Conservation (phyloP, 2,329 filamentous ascomycete genomes). For the Cryphonectria carpinicola region DNA sequence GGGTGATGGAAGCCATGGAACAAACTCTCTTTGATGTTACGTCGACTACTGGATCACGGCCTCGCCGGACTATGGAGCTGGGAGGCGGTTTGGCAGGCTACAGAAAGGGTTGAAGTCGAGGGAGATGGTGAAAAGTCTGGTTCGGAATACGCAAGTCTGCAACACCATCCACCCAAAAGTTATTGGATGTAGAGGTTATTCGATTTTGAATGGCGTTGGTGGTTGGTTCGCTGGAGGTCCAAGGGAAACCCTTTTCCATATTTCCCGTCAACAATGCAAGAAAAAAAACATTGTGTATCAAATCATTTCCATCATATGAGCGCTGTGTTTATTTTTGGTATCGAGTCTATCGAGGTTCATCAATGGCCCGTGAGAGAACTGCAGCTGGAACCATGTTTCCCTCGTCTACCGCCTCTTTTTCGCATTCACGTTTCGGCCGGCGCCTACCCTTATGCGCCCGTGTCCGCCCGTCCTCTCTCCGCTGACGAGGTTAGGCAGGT, state of each 20-base stretch:
- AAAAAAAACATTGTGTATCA: background rate
- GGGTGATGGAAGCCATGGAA: background rate
- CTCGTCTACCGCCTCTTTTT: constrained; percentile 59
- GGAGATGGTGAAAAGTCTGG: background rate
- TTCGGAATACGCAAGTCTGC: background rate
- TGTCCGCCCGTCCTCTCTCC: constrained; percentile 70
- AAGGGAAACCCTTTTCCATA: background rate
- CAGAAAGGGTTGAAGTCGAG: background rate
- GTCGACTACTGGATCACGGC: background rate
- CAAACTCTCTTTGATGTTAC: constrained; percentile 7
- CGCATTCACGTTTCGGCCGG: constrained; percentile 84
- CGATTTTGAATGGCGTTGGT: constrained; percentile 1
- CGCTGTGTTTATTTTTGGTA: background rate
- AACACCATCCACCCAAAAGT: background rate
- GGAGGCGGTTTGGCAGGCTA: background rate
- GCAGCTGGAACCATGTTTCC: background rate
- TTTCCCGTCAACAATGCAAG: background rate
- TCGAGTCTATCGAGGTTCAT: no score
- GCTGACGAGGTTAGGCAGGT: constrained; percentile 80
- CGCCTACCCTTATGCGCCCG: constrained; percentile 78
- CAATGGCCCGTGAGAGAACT: background rate
- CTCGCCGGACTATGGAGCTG: background rate
- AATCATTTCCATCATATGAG: background rate
- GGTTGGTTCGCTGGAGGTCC: background rate
- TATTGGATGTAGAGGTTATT: constrained; percentile 7